Evolutionary conservation across 306 rosid species (phyloP), one percentile per base, ranked within the genome.

Genomic region (Senna siamea): DNA sequence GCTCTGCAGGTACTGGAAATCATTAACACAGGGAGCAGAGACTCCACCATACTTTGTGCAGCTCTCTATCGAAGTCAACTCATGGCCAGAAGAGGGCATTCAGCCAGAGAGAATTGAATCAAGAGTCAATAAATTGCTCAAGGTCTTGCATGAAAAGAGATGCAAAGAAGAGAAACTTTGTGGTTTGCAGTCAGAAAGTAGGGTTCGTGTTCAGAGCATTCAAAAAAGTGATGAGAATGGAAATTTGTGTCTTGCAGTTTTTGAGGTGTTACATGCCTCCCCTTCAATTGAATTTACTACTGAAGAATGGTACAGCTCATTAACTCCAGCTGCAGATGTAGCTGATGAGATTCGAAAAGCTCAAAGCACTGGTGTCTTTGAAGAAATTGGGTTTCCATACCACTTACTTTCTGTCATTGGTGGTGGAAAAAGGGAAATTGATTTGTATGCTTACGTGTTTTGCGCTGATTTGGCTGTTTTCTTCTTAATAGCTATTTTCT

Each of bases 41-140:
- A 85, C 97, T 28, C 98, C 98, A 63, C 98, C 98, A 60, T 93
- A 90, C 90, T 93, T 93, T 84, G 82, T 93, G 64, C 97, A 90
- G 82, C 85, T 93, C 53, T 89, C 93, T 62, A 80, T 93, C 86
- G 92, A 90, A 83, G 90, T 93, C 59, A 80, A 70, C 37, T 78
- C 61, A 2, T 93, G 97, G 92, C 98, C 98, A 58, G 84, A 89
- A 60, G 97, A 86, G 50, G 98, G 98, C 20, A 90, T 90, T 83
- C 98, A 93, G 70, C 98, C 98, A 52, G 89, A 86, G 80, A 83
- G 83, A 76, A 86, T 90, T 34, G 97, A 89, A 79, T 89, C 98
- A 61, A 88, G 88, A 86, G 86, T 93, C 67, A 93, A 90, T 73
- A 83, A 82, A 53, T 57, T 84, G 72, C 93, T 93, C 60, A 85